Evolutionary conservation across 2,329 filamentous ascomycete species (phyloP).

Genomic region (Fusarium pseudocircinatum): DNA sequence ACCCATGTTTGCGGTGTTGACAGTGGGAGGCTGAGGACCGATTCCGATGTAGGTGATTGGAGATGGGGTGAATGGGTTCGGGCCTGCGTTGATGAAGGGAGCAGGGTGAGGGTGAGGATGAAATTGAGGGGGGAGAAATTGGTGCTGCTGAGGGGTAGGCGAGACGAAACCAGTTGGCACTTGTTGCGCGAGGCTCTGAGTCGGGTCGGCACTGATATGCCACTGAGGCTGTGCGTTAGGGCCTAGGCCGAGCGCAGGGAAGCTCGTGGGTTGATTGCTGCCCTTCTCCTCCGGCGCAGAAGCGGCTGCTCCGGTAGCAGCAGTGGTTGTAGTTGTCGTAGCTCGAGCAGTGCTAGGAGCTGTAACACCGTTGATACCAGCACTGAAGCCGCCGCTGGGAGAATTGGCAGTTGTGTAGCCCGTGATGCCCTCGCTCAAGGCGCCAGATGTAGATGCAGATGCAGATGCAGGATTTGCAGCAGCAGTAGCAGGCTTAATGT

Average conservation of each 20-base stretch:
- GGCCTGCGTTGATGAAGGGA: slow-evolving; percentile 19
- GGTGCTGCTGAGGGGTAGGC: slow-evolving; percentile 28
- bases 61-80: slow-evolving; percentile 6
- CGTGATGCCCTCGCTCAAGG: slow-evolving; percentile 5
- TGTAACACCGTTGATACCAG: slow-evolving; percentile 14
- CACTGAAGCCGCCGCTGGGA: slow-evolving; percentile 38
- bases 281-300: slow-evolving; percentile 14
- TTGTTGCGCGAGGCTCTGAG: slow-evolving; percentile 46
- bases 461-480: not conserved
- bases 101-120: slow-evolving; percentile 23
- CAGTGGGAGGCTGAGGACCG: slow-evolving; percentile 40
- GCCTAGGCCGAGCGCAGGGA: slow-evolving; percentile 44
- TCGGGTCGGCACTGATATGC: slow-evolving; percentile 49
- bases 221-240: slow-evolving; percentile 43
- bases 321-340: not conserved
- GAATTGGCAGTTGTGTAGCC: slow-evolving; percentile 37
- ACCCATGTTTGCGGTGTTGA: slow-evolving; percentile 43
- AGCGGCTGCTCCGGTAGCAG: not conserved
- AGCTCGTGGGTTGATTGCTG: slow-evolving; percentile 34
- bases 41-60: slow-evolving; percentile 44
- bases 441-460: not conserved
- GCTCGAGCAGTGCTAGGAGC: slow-evolving; percentile 18
- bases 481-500: not conserved
- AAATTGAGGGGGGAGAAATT: slow-evolving; percentile 19
- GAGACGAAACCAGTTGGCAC: slow-evolving; percentile 33